Percentiles rank a stretch among this genome's conserved stretches.
Conservation (phyloP, 23 red algal species). For the Gracilaria gracilis region DNA sequence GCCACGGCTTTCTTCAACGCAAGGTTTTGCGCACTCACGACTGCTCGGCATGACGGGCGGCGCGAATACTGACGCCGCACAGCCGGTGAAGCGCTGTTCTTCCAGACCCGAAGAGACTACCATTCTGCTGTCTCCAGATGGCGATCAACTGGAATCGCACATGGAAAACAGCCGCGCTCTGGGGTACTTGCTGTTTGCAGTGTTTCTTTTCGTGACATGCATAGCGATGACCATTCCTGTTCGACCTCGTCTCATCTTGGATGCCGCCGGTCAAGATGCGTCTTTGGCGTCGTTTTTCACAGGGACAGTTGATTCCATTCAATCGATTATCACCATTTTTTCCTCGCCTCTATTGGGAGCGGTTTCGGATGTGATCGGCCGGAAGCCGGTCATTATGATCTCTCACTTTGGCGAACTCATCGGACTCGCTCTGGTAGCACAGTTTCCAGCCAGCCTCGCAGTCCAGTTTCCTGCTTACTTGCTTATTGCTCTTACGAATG, state of each 20-base stretch:
- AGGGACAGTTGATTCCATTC: constrained; percentile 40
- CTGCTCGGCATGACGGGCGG: not conserved
- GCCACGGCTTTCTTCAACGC: not conserved
- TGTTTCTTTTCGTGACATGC: constrained; percentile 53
- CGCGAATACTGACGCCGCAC: not conserved
- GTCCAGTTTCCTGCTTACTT: constrained; percentile 46
- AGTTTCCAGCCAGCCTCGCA: constrained; percentile 28
- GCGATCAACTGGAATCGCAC: not conserved
- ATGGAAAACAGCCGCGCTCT: not conserved
- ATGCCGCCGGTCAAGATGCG: constrained; percentile 42
- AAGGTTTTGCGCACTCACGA: not conserved
- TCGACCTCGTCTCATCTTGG: constrained; percentile 70
- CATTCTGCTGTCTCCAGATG: constrained; percentile 3
- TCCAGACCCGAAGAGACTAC: not conserved
- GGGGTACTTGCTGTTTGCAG: constrained; percentile 24
- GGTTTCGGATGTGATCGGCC: constrained; percentile 65
- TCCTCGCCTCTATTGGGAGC: constrained; percentile 59
- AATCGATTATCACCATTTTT: constrained; percentile 55
- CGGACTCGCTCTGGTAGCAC: constrained; percentile 46
- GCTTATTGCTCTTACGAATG: constrained; percentile 57
- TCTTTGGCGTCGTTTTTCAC: constrained; percentile 48
- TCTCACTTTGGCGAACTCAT: constrained; percentile 54
- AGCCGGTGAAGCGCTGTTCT: not conserved
- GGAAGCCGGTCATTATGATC: constrained; percentile 62
- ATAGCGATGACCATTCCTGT: constrained; percentile 71